Evolutionary conservation across 1,284 basidiomycete genomes (phyloP).

Genomic region (Ustilago hordei): DNA sequence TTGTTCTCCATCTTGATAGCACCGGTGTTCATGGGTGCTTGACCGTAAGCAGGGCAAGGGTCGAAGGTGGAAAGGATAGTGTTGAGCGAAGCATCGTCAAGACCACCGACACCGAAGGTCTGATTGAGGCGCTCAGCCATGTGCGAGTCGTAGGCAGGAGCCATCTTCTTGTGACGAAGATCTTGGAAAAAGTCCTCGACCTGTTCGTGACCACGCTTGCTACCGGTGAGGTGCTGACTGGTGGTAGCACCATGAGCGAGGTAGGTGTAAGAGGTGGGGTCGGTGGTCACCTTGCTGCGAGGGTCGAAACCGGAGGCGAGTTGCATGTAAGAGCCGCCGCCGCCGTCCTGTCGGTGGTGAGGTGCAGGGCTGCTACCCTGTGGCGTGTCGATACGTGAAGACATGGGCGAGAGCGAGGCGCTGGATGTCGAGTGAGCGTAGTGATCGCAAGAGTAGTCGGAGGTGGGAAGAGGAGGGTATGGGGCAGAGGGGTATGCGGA

Average conservation of each 20-base stretch:
- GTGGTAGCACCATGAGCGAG: slow-evolving; percentile 56
- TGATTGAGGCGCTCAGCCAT: slow-evolving; percentile 65
- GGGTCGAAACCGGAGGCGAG: slow-evolving; percentile 37
- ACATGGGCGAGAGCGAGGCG: slow-evolving; percentile 57
- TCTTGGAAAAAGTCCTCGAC: slow-evolving; percentile 65
- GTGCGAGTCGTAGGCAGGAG: slow-evolving; percentile 62
- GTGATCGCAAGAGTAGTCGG: slow-evolving; percentile 34
- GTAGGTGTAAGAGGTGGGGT: slow-evolving; percentile 60
- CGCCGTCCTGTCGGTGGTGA: slow-evolving; percentile 23
- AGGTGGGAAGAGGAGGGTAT: slow-evolving; percentile 25
- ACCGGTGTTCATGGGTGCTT: slow-evolving; percentile 17
- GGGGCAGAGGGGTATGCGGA: slow-evolving; percentile 27
- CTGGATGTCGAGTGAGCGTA: slow-evolving; percentile 63
- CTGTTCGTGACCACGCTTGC: slow-evolving; percentile 59
- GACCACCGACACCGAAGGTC: slow-evolving; percentile 52
- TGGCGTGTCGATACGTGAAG: slow-evolving; percentile 56
- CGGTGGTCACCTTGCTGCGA: slow-evolving; percentile 49
- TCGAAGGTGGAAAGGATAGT: slow-evolving; percentile 54
- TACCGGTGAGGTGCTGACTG: slow-evolving; percentile 47
- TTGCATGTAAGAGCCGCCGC: slow-evolving; percentile 49
- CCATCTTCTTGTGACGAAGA: slow-evolving; percentile 59
- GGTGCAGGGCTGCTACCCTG: slow-evolving; percentile 49
- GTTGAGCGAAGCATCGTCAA: slow-evolving; percentile 57
- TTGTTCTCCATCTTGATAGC: slow-evolving; percentile 21
- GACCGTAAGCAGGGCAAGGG: slow-evolving; percentile 16